Evolutionary conservation across 1,284 basidiomycete genomes (phyloP), one percentile per base, ranked within the genome.

Genomic region (Sporisorium reilianum): DNA sequence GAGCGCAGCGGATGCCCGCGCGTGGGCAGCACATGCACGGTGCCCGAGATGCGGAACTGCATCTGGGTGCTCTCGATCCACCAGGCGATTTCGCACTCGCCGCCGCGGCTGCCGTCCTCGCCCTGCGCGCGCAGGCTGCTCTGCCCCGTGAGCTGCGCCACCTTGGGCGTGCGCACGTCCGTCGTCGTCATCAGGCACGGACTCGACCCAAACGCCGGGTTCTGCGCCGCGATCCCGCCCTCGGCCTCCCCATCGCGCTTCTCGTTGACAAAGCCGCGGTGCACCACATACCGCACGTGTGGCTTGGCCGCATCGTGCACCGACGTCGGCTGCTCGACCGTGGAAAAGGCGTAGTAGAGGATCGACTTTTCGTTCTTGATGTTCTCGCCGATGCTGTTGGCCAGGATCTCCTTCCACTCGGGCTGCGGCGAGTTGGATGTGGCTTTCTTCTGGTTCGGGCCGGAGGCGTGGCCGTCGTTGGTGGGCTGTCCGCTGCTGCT

Each of bases 211-310:
- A 82, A 82, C n/a, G 57, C 55, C 2, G 77, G 69, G 26, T 82
- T 57, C 14, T 69, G 63, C 38, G 62, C 57, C 46, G 64, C 79
- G 30, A 67, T 66, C 23, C 81, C 84, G 34, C 64, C 70, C 57
- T 26, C 50, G 30, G 54, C 70, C 51, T 65, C 80, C 20, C 49
- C 71, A 53, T 54, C 79, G 46, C 76, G 83, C 66, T 82, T 75
- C 64, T 85, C 82, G 75, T 85, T 85, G 54, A 84, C 80, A 50
- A 86, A 85, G 1, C 85, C 85, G 18, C 85, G 81, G 65, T 86
- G 85, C 5, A 86, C 83, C 30, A 86, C 83, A 62, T 82, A 84
- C 7, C 84, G 70, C 1, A 75, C 73, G 30, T 75, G 73, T 11
- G 73, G 67, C 53, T 75, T 75, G 41, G 73, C 73, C 2, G 73